These are phyloP conservation scores for Pontederia paniculata DNA, from an alignment of 176 grass and related monocot genomes.

Conservation along the genomic window DNA sequence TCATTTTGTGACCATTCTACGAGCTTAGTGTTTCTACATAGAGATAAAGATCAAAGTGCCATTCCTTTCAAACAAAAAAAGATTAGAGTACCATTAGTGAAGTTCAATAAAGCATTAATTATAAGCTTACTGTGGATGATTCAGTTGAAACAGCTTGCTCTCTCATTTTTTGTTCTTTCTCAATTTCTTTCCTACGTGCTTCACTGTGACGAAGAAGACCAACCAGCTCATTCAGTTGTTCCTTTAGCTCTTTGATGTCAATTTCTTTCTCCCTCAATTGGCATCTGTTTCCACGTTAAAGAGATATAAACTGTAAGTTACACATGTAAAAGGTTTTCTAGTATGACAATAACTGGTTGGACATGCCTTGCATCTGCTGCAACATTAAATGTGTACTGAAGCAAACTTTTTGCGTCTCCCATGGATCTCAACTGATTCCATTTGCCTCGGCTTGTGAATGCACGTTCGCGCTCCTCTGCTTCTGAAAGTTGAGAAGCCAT, in stretches of 20 bases:
- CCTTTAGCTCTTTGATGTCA: conserved; percentile 87
- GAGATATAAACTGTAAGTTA: background rate
- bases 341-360: background rate
- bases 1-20: no score
- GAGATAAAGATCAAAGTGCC: no score
- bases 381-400: conserved; percentile 78
- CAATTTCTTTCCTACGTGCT: conserved; percentile 67
- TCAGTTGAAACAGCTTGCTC: conserved; percentile 39
- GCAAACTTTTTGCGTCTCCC: conserved; percentile 80
- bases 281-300: conserved; percentile 46
- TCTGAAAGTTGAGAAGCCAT: conserved; percentile 98
- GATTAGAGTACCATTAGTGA: background rate
- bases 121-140: conserved; percentile 47
- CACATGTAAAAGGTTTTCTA: background rate
- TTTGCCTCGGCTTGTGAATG: conserved; percentile 65
- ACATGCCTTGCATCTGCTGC: conserved; percentile 65
- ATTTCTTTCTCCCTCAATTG: conserved; percentile 67
- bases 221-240: conserved; percentile 81
- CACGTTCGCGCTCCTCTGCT: conserved; percentile 94
- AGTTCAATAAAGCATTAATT: background rate
- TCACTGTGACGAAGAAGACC: conserved; percentile 77
- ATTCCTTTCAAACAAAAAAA: no score
- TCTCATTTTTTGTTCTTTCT: conserved; percentile 68
- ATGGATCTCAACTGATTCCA: conserved; percentile 93
- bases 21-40: no score